Evolutionary conservation across 2,329 filamentous ascomycete genomes (phyloP).

Genomic region (Claviceps digitariae): DNA sequence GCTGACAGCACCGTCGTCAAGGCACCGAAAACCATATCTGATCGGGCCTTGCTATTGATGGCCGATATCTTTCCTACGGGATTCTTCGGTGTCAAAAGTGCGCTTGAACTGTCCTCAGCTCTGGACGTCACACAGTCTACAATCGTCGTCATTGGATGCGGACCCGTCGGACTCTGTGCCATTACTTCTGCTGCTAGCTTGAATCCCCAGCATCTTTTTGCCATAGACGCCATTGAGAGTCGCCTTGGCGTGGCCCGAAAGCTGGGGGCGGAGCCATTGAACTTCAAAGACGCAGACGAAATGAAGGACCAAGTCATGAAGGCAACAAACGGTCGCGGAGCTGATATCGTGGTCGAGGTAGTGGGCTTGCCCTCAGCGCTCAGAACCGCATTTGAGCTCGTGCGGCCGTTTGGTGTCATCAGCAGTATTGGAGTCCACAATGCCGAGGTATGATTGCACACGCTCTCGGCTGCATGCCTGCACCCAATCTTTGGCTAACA

Average conservation of each 20-base stretch:
- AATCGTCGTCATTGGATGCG: conserved; percentile 73
- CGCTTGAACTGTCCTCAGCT: conserved; percentile 46
- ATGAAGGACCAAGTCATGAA: conserved; percentile 58
- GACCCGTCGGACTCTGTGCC: conserved; percentile 74
- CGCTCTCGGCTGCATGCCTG: neutral
- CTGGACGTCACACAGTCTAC: conserved; percentile 36
- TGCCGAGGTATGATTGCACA: conserved; percentile 37
- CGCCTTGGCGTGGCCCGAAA: conserved; percentile 58
- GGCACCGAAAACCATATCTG: conserved; percentile 52
- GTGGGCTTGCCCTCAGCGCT: conserved; percentile 58
- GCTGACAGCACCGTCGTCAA: conserved; percentile 72
- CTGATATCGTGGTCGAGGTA: conserved; percentile 73
- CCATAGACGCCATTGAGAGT: conserved; percentile 64
- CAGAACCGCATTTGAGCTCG: conserved; percentile 54
- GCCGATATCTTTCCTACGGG: conserved; percentile 85
- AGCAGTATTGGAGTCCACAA: conserved; percentile 68
- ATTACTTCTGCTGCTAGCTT: conserved; percentile 64
- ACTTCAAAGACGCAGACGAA: conserved; percentile 52
- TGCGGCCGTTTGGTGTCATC: conserved; percentile 60
- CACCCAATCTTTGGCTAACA: neutral
- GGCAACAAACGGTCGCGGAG: conserved; percentile 65
- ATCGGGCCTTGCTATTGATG: conserved; percentile 72
- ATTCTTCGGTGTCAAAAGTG: conserved; percentile 71
- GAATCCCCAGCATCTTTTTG: conserved; percentile 62
- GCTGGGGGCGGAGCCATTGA: conserved; percentile 71